These are phyloP conservation scores for Asparagopsis taxiformis DNA, from an alignment of 31 red algal genomes.

Conservation along the genomic window DNA sequence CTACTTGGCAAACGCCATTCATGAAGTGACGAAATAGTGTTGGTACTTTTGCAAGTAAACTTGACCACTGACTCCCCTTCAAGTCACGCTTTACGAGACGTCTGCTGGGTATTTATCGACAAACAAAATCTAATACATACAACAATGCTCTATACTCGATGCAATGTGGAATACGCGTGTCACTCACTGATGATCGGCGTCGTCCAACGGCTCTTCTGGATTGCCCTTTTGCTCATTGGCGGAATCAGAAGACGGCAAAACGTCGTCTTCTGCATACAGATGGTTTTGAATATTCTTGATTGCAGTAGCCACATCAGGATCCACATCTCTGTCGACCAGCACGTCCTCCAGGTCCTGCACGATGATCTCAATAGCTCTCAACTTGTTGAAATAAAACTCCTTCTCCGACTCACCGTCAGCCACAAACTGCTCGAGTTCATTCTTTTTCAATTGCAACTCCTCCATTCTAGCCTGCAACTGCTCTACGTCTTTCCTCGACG, in stretches of 20 bases:
- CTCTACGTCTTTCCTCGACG: conserved; percentile 37
- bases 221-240: too few species aligned
- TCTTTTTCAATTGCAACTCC: conserved; percentile 60
- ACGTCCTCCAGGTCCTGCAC: conserved; percentile 60
- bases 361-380: conserved; percentile 86
- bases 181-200: too few species aligned
- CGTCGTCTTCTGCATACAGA: conserved; percentile 73
- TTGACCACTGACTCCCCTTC: too few species aligned
- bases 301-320: background rate
- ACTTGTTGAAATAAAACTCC: conserved; percentile 94
- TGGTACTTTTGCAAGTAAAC: too few species aligned
- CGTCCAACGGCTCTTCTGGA: too few species aligned
- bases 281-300: conserved; percentile 38
- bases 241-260: too few species aligned
- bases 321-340: conserved; percentile 12
- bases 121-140: too few species aligned
- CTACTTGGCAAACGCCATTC: conserved; percentile 67
- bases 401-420: conserved; percentile 73
- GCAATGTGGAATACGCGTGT: too few species aligned
- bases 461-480: conserved; percentile 42
- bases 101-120: too few species aligned
- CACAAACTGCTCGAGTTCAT: too few species aligned
- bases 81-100: too few species aligned
- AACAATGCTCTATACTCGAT: too few species aligned
- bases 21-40: conserved; percentile 63